phyloP scores from a whole-genome alignment of 495 filamentous ascomycete species.

The Daldinia childiae region DNA sequence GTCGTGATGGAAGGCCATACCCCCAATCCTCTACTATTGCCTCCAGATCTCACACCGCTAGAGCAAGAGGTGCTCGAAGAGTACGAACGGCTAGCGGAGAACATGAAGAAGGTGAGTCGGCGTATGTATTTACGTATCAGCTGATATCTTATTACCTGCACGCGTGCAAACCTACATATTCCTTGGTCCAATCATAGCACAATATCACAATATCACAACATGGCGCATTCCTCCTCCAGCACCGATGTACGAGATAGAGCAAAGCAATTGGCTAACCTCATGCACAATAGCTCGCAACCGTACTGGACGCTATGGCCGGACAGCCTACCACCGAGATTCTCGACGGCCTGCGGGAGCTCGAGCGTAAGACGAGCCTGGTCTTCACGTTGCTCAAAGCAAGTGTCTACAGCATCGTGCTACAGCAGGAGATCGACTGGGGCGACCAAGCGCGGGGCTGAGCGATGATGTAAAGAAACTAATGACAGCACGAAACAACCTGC shows the following conservation, averaged over 20 bases:
- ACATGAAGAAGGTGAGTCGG: constrained; percentile 82
- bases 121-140: not conserved
- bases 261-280: constrained; percentile 2
- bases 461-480: not conserved
- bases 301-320: constrained; percentile 69
- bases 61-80: constrained; percentile 96
- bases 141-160: not conserved
- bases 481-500: not conserved
- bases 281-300: constrained; percentile 62
- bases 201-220: no score
- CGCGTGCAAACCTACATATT: not conserved
- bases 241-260: not conserved
- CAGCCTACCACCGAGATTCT: constrained; percentile 75
- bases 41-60: constrained; percentile 72
- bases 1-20: constrained; percentile 46
- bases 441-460: constrained; percentile 54
- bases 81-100: constrained; percentile 85
- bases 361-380: constrained; percentile 92
- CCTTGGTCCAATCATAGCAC: no score
- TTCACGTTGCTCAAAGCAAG: constrained; percentile 97
- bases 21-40: constrained; percentile 45
- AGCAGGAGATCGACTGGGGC: constrained; percentile 86
- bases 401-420: constrained; percentile 96
- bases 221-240: no score
- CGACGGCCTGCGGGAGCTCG: constrained; percentile 85